phyloP scores from a whole-genome alignment of 495 filamentous ascomycete genomes.

The Penicillium psychrofluorescens region DNA sequence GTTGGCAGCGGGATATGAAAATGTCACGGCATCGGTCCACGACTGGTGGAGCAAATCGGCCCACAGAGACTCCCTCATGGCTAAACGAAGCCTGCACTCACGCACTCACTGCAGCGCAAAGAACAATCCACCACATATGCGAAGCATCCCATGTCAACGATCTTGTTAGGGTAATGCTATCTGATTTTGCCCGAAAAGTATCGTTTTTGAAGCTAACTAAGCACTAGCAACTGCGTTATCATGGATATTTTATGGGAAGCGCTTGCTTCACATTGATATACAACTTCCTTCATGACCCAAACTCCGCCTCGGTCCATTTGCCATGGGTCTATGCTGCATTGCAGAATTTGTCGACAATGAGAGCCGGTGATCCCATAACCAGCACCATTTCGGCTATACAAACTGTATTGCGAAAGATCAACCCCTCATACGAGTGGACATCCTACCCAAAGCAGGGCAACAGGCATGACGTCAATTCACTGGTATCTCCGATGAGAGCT shows the following conservation, averaged over 20 bases:
- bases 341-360: conserved; percentile 25
- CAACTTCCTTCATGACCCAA: conserved; percentile 30
- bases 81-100: conserved; percentile 38
- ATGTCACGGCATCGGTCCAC: conserved; percentile 4
- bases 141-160: conserved; percentile 29
- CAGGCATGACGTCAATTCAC: background rate
- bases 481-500: background rate
- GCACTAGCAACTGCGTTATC: conserved; percentile 31
- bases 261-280: conserved; percentile 33
- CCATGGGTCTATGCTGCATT: conserved; percentile 34
- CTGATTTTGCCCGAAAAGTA: background rate
- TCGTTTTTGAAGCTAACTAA: background rate
- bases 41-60: conserved; percentile 7
- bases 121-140: conserved; percentile 30
- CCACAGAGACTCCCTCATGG: conserved; percentile 31
- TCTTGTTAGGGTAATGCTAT: conserved; percentile 21
- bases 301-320: conserved; percentile 23
- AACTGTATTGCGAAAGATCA: conserved; percentile 26
- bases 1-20: conserved; percentile 28
- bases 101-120: conserved; percentile 25
- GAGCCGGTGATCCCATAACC: conserved; percentile 19
- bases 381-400: conserved; percentile 27
- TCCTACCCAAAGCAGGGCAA: background rate
- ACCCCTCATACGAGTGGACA: conserved; percentile 28
- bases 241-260: conserved; percentile 33